Conservation (phyloP, 2,329 filamentous ascomycete genomes). For the Lachnellula subtilissima region DNA sequence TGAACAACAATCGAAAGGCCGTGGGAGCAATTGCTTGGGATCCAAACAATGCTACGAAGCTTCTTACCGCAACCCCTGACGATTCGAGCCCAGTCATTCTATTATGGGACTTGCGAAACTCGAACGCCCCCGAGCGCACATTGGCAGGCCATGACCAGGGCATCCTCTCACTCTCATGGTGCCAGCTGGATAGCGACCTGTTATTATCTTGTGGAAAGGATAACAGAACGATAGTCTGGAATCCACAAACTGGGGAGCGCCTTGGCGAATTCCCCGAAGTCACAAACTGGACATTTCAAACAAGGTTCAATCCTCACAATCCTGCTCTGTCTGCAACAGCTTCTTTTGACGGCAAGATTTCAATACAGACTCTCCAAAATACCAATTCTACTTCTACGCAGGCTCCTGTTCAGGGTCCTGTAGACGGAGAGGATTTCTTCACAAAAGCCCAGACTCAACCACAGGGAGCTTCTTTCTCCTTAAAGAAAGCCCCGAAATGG, state of each 20-base stretch:
- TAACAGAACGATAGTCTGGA: slow-evolving; percentile 93
- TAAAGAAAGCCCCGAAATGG: slow-evolving; percentile 85
- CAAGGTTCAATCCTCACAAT: slow-evolving; percentile 89
- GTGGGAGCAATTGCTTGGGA: slow-evolving; percentile 98
- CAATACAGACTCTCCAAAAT: slow-evolving; percentile 89
- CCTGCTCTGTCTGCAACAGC: slow-evolving; percentile 90
- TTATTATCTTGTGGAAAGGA: slow-evolving; percentile 94
- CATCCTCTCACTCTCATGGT: slow-evolving; percentile 93
- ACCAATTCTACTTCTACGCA: slow-evolving; percentile 75
- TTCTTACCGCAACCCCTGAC: slow-evolving; percentile 86
- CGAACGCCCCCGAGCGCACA: slow-evolving; percentile 85
- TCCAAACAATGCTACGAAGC: slow-evolving; percentile 88
- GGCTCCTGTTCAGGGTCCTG: slow-evolving; percentile 58
- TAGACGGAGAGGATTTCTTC: slow-evolving; percentile 96
- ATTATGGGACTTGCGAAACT: slow-evolving; percentile 93
- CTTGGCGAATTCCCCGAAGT: slow-evolving; percentile 94
- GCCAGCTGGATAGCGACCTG: slow-evolving; percentile 80
- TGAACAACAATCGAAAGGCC: slow-evolving; percentile 90
- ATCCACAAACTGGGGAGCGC: slow-evolving; percentile 81
- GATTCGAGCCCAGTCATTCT: slow-evolving; percentile 84
- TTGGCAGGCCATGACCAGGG: slow-evolving; percentile 92
- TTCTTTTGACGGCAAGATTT: slow-evolving; percentile 95
- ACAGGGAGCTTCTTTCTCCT: slow-evolving; percentile 82
- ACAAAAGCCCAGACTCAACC: slow-evolving; percentile 87
- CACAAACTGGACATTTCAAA: slow-evolving; percentile 99